These are phyloP conservation scores for Heliamphora pulchella DNA, from an alignment of 179 eudicot genomes.

Conservation along the genomic window DNA sequence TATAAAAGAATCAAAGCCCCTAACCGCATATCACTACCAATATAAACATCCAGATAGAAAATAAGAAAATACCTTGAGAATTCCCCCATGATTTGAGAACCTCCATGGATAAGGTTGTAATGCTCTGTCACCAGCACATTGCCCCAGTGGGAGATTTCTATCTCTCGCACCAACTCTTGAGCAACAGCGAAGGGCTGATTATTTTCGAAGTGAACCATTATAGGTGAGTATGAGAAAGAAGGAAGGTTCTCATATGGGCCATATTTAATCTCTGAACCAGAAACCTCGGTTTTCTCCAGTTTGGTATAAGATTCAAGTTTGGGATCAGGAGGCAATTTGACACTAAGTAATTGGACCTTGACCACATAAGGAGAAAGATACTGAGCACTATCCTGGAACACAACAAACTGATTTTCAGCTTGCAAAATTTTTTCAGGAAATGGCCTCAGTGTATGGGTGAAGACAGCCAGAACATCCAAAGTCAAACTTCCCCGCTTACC, in stretches of 20 bases:
- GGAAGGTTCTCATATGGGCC: slow-evolving; percentile 79
- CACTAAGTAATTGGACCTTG: slow-evolving; percentile 57
- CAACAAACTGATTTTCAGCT: slow-evolving; percentile 68
- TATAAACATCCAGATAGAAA: slow-evolving; percentile 8
- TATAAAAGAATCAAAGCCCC: neutral
- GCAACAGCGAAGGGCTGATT: slow-evolving; percentile 80
- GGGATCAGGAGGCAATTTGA: slow-evolving; percentile 73
- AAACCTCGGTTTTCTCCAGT: slow-evolving; percentile 55
- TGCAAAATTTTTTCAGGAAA: slow-evolving; percentile 87
- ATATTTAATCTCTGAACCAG: slow-evolving; percentile 90
- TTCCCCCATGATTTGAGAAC: slow-evolving; percentile 78
- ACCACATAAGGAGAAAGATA: slow-evolving; percentile 78
- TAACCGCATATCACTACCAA: neutral
- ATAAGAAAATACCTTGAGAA: slow-evolving; percentile 63
- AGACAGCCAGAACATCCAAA: slow-evolving; percentile 63
- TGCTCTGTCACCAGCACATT: slow-evolving; percentile 91
- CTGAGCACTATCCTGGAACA: slow-evolving; percentile 69
- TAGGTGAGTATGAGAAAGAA: slow-evolving; percentile 55
- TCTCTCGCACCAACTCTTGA: slow-evolving; percentile 80
- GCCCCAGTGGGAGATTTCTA: slow-evolving; percentile 99
- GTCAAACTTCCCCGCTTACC: slow-evolving; percentile 54
- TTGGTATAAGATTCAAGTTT: slow-evolving; percentile 81
- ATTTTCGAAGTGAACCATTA: slow-evolving; percentile 67
- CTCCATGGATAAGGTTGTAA: slow-evolving; percentile 78
- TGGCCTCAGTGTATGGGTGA: slow-evolving; percentile 64